Conservation (phyloP, 2,329 filamentous ascomycete species). For the Alternaria infectoria region DNA sequence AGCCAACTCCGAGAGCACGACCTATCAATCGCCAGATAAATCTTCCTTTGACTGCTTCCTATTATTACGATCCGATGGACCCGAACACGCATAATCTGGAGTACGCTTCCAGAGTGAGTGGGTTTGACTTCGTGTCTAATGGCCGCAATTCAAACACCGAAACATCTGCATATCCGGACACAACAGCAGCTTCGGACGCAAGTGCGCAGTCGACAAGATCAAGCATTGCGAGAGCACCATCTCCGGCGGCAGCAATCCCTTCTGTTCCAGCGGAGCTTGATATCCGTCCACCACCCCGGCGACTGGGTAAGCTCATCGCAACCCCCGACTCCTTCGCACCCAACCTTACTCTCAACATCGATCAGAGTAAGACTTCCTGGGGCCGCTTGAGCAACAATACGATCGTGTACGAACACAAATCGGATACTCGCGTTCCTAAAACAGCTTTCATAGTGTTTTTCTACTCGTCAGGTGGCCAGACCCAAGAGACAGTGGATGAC, state of each 20-base stretch:
- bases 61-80: constrained; percentile 53
- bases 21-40: constrained; percentile 53
- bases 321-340: constrained; percentile 69
- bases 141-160: constrained; percentile 22
- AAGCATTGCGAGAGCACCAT: constrained; percentile 20
- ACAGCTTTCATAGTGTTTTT: constrained; percentile 76
- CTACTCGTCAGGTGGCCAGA: constrained; percentile 68
- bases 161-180: constrained; percentile 37
- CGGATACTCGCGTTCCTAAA: constrained; percentile 78
- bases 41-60: constrained; percentile 52
- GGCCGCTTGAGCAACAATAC: constrained; percentile 76
- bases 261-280: constrained; percentile 31
- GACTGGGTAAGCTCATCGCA: constrained; percentile 71
- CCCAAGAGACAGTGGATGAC: constrained; percentile 63
- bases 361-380: constrained; percentile 74
- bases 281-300: constrained; percentile 49
- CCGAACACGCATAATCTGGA: constrained; percentile 54
- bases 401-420: constrained; percentile 65
- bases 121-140: constrained; percentile 49
- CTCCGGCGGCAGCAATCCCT: constrained; percentile 26
- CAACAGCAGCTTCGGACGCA: constrained; percentile 31
- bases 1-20: constrained; percentile 48
- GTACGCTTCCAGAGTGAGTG: constrained; percentile 55
- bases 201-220: constrained; percentile 22
- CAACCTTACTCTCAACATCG: constrained; percentile 67